These are phyloP conservation scores for Paecilomyces dactylethromorphus DNA, from an alignment of 2,329 filamentous ascomycete genomes.

Conservation along the genomic window DNA sequence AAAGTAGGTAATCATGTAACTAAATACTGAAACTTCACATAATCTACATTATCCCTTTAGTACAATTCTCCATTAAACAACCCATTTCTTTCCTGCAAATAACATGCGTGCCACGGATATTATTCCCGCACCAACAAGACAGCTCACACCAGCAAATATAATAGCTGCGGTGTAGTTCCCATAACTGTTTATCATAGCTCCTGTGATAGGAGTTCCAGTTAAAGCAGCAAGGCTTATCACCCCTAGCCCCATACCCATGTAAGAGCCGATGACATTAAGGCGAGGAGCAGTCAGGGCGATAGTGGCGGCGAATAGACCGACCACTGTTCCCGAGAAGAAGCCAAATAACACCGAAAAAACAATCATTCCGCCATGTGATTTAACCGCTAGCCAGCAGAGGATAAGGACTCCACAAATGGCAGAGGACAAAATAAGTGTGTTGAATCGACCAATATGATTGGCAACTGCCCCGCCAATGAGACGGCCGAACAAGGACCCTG, in stretches of 20 bases:
- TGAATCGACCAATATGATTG: slow-evolving; percentile 25
- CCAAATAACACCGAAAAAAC: slow-evolving; percentile 25
- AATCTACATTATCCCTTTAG: too few species aligned
- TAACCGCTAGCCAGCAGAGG: slow-evolving; percentile 20
- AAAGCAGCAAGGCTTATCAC: slow-evolving; percentile 40
- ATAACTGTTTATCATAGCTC: slow-evolving; percentile 38
- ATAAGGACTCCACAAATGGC: slow-evolving; percentile 21
- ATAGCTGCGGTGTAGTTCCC: slow-evolving; percentile 31
- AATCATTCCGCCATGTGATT: slow-evolving; percentile 19
- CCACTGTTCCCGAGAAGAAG: slow-evolving; percentile 27
- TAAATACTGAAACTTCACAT: too few species aligned
- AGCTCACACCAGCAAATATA: slow-evolving; percentile 30
- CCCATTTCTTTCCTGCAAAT: too few species aligned
- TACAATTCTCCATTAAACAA: too few species aligned
- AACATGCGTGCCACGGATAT: too few species aligned
- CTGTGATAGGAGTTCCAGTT: slow-evolving; percentile 44
- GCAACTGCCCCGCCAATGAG: slow-evolving; percentile 26
- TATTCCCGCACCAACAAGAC: neutral
- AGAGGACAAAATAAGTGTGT: slow-evolving; percentile 17
- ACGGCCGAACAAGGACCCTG: slow-evolving; percentile 27
- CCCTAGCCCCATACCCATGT: slow-evolving; percentile 16
- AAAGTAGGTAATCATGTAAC: too few species aligned
- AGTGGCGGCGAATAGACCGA: slow-evolving; percentile 4
- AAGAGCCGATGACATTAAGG: slow-evolving; percentile 8
- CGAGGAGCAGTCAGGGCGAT: too few species aligned